Evolutionary conservation across 2,329 filamentous ascomycete species (phyloP).

Genomic region (Chrysoporthe puriensis): DNA sequence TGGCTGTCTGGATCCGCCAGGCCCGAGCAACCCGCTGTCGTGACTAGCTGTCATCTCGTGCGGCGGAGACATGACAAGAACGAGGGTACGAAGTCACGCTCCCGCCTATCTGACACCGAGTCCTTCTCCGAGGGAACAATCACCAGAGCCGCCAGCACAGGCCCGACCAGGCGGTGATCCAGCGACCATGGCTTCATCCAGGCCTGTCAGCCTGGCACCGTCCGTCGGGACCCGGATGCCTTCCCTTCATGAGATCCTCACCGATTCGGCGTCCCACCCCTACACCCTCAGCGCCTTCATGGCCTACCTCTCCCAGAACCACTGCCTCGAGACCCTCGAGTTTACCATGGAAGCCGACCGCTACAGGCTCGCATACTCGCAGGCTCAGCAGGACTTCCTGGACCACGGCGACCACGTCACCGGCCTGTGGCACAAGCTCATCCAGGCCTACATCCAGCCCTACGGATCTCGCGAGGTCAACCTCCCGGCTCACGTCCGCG

Average conservation of each 20-base stretch:
- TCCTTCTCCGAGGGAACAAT: slow-evolving; percentile 46
- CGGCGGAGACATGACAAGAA: slow-evolving; percentile 48
- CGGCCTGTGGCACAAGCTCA: slow-evolving; percentile 82
- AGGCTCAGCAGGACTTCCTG: slow-evolving; percentile 46
- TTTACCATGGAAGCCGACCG: slow-evolving; percentile 94
- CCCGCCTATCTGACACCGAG: slow-evolving; percentile 48
- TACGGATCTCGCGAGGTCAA: slow-evolving; percentile 89
- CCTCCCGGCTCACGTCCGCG: slow-evolving; percentile 81
- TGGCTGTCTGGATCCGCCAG: slow-evolving; percentile 29
- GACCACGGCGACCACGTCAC: slow-evolving; percentile 68
- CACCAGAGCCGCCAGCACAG: slow-evolving; percentile 49
- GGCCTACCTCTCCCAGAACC: slow-evolving; percentile 94
- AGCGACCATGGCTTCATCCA: slow-evolving; percentile 51
- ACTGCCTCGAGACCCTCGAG: slow-evolving; percentile 93
- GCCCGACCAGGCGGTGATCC: slow-evolving; percentile 49
- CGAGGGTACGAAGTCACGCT: slow-evolving; percentile 49
- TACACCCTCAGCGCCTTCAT: slow-evolving; percentile 94
- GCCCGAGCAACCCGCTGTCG: slow-evolving; percentile 28
- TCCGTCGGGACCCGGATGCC: slow-evolving; percentile 54
- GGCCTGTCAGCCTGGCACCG: slow-evolving; percentile 53
- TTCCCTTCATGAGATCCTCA: slow-evolving; percentile 83
- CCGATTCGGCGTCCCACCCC: slow-evolving; percentile 82
- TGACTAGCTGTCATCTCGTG: not conserved
- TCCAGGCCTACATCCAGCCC: slow-evolving; percentile 87
- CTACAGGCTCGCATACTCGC: slow-evolving; percentile 66